These are phyloP conservation scores for Hanseniaspora pseudoguilliermondii DNA, from an alignment of 805 yeast genomes.

Conservation along the genomic window DNA sequence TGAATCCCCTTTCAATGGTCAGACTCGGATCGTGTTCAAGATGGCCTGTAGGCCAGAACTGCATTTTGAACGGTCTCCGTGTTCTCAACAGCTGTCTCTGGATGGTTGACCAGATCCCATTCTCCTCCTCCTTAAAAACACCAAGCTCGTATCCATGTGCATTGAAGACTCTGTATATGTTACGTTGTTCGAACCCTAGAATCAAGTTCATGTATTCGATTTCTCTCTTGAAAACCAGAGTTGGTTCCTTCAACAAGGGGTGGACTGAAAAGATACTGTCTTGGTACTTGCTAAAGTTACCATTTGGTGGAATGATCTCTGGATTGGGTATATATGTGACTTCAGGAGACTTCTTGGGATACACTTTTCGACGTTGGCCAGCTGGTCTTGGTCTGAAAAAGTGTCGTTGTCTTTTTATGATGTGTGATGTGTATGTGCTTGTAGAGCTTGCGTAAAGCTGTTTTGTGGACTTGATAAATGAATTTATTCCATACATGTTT, in stretches of 20 bases:
- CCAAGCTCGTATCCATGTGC: constrained; percentile 65
- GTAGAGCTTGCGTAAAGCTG: background rate
- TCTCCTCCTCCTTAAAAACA: constrained; percentile 69
- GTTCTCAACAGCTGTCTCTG: constrained; percentile 71
- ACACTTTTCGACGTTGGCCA: background rate
- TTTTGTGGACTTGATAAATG: background rate
- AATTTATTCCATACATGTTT: background rate
- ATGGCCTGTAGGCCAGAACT: constrained; percentile 39
- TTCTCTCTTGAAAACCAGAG: constrained; percentile 75
- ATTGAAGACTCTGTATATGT: constrained; percentile 61
- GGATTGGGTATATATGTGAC: constrained; percentile 3
- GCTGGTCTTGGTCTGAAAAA: constrained; percentile 4
- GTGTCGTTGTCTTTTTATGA: background rate
- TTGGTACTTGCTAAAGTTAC: background rate
- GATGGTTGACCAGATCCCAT: constrained; percentile 40
- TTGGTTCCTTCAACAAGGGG: constrained; percentile 51
- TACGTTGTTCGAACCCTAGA: constrained; percentile 85
- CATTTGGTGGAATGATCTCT: background rate
- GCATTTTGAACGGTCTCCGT: constrained; percentile 76
- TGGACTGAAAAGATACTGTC: background rate
- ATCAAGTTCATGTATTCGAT: constrained; percentile 79
- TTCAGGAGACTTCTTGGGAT: background rate
- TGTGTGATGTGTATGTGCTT: background rate
- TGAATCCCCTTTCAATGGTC: constrained; percentile 31
- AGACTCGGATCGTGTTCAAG: background rate